Percentiles rank a stretch among this genome's conserved stretches.
phyloP scores from a whole-genome alignment of 2,329 filamentous ascomycete species.

The Daldinia sp. region DNA sequence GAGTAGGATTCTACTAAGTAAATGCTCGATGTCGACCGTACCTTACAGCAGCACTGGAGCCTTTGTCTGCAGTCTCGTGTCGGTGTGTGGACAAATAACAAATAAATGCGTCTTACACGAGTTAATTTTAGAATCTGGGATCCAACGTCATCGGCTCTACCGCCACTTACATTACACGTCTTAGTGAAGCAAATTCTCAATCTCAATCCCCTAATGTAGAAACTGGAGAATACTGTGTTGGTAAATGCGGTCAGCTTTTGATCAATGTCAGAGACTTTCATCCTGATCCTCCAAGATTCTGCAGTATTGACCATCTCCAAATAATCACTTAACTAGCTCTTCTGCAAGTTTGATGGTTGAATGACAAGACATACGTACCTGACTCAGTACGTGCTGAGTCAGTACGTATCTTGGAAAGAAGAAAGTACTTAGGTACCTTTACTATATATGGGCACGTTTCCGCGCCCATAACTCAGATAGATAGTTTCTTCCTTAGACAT shows the following conservation, averaged over 20 bases:
- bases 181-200: neutral
- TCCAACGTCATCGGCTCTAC: constrained; percentile 22
- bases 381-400: too few species aligned
- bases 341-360: neutral
- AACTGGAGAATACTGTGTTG: neutral
- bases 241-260: neutral
- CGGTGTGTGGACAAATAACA: neutral
- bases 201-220: neutral
- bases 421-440: too few species aligned
- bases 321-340: neutral
- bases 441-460: too few species aligned
- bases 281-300: neutral
- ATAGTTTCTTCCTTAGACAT: too few species aligned
- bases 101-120: neutral
- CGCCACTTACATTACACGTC: constrained; percentile 6
- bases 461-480: too few species aligned
- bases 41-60: neutral
- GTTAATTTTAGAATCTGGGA: neutral
- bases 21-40: neutral
- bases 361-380: too few species aligned
- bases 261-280: neutral
- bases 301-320: neutral
- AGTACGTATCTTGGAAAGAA: too few species aligned
- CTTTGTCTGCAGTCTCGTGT: neutral
- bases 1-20: neutral